phyloP scores from a whole-genome alignment of 306 rosid genomes.

The Elaeagnus macrophylla region DNA sequence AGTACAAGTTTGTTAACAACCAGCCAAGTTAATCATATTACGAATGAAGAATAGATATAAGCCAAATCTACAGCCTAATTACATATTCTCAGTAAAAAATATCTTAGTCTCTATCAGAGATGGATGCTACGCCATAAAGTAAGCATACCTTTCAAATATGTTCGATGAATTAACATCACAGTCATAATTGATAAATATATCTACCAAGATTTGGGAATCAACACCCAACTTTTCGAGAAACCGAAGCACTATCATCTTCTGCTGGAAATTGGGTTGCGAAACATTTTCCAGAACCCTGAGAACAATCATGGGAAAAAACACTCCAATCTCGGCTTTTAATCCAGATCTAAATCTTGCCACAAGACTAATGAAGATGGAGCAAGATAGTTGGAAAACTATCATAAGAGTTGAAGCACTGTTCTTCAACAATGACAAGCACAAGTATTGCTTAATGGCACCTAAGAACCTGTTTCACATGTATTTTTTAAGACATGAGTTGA shows the following conservation, averaged over 20 bases:
- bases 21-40: constrained; percentile 17
- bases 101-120: constrained; percentile 3
- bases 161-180: constrained; percentile 99
- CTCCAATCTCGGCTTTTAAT: constrained; percentile 97
- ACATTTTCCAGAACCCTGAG: constrained; percentile 98
- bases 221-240: constrained; percentile 83
- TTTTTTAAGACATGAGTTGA: neutral
- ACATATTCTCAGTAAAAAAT: constrained; percentile 15
- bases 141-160: constrained; percentile 92
- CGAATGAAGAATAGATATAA: constrained; percentile 1
- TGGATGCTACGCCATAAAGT: constrained; percentile 14
- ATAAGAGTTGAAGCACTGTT: constrained; percentile 96
- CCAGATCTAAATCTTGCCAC: constrained; percentile 98
- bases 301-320: constrained; percentile 97
- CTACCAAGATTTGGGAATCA: constrained; percentile 95
- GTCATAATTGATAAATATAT: constrained; percentile 91
- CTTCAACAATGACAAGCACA: constrained; percentile 94
- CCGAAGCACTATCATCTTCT: constrained; percentile 95
- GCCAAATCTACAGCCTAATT: constrained; percentile 6
- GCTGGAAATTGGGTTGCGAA: constrained; percentile 96
- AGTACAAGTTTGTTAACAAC: constrained; percentile 11
- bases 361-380: constrained; percentile 97
- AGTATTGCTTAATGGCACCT: constrained; percentile 98
- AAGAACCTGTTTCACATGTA: constrained; percentile 75
- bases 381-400: constrained; percentile 92